Base-by-base conservation (phyloP, 2,329 filamentous ascomycete species). In the Neopestalotiopsis clavispora region DNA sequence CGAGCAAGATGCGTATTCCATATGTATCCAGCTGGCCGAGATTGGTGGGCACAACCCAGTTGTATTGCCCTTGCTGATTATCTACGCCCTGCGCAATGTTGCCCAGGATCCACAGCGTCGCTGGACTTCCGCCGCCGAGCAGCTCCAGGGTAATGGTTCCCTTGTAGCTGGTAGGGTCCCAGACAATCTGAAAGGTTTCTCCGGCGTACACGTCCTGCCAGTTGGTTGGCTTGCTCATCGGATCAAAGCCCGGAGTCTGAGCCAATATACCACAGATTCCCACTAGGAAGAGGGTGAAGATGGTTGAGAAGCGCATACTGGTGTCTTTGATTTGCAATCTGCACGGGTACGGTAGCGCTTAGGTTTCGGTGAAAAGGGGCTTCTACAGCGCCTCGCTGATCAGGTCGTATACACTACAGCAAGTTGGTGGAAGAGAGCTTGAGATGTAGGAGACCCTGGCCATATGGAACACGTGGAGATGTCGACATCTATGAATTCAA, bases 1-100 rank as follows among this genome's bases (percentile, higher is more conserved):
- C 59, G 59, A 62, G 59, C 17, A 62, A 30, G 14, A 62, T 62
- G n/a, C 59, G 59, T n/a, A 62, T 62, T 17, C 59, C 59, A n/a
- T 62, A 62, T 1, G 59, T 62, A 14, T 62, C 59, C 12, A 62
- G 17, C 9, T 34, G 32, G 17, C 34, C 59, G 14, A 34, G n/a
- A 17, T 34, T 38, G 9, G 10, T 3, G 7, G 59, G 59, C 13
- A 62, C 59, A 17, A 32, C 30, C 59, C 59, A 62, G n/a, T 62
- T 20, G 34, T 38, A 62, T 20, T 62, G 17, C 1, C 59, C 59
- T 12, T 62, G 30, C 32, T 34, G 14, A 12, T 62, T 62, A 28
- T 62, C 59, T 10, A 62, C 32, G 9, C 59, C 59, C 10, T 62
- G 59, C 1, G 59, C 59, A 40, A 62, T 62, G 17, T 62, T 62